Evolutionary conservation across 2,329 filamentous ascomycete genomes (phyloP).

Genomic region (Alternaria sp.): DNA sequence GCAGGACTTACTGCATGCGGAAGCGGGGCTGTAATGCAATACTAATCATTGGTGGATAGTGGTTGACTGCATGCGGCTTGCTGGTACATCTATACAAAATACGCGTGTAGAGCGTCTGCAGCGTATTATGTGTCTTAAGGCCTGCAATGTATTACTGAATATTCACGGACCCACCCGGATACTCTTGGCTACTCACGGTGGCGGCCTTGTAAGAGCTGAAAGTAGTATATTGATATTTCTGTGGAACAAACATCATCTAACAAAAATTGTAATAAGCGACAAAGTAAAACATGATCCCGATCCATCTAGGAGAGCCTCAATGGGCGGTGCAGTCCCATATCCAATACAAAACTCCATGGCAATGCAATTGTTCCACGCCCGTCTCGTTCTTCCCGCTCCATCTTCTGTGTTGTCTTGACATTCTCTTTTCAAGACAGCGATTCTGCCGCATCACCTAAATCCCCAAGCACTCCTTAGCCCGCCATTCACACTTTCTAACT

Average conservation of each 20-base stretch:
- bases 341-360: neutral
- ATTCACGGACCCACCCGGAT: neutral
- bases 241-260: neutral
- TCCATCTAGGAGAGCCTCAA: conserved; percentile 14
- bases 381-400: neutral
- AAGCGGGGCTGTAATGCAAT: conserved; percentile 15
- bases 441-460: conserved; percentile 38
- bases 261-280: neutral
- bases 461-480: conserved; percentile 52
- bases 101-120: neutral
- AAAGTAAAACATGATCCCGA: neutral
- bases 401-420: neutral
- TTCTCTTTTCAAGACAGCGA: neutral
- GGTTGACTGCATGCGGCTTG: neutral
- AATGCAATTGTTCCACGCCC: neutral
- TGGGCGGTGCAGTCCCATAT: conserved; percentile 14
- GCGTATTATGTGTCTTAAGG: neutral
- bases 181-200: neutral
- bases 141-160: neutral
- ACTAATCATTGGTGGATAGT: conserved; percentile 11
- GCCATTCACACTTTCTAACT: conserved; percentile 50
- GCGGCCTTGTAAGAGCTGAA: neutral
- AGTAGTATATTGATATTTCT: neutral
- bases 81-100: neutral
- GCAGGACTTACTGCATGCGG: conserved; percentile 7